phyloP scores from a whole-genome alignment of 192 early-diverging fungal genomes.

The Podila clonocystis region DNA sequence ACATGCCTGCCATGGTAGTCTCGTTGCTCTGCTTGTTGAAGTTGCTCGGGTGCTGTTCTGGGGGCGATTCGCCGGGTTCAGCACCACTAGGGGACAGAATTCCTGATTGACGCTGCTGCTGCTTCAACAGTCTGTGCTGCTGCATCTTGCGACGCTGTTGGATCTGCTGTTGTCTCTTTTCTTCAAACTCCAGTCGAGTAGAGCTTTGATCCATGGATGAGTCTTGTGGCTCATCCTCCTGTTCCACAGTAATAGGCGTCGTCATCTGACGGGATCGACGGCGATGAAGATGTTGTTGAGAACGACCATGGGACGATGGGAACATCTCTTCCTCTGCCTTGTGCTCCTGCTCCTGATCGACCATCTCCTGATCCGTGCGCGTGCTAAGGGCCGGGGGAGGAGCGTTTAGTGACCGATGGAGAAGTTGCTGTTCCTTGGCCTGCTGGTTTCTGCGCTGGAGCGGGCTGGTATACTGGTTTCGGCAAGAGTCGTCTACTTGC shows the following conservation, averaged over 20 bases:
- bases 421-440: conserved; percentile 20
- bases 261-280: background rate
- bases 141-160: conserved; percentile 2
- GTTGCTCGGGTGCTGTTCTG: conserved; percentile 2
- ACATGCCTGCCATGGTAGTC: conserved; percentile 46
- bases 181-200: conserved; percentile 12
- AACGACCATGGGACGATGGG: background rate
- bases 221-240: conserved; percentile 2
- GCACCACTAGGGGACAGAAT: background rate
- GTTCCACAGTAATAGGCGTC: background rate
- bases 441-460: conserved; percentile 23
- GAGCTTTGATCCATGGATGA: conserved; percentile 30
- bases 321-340: background rate
- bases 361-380: no score
- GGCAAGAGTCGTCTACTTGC: conserved; percentile 16
- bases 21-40: conserved; percentile 41
- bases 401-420: background rate
- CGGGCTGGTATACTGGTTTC: conserved; percentile 13
- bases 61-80: background rate
- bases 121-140: background rate
- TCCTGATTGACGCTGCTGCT: background rate
- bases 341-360: no score
- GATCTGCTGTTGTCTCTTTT: conserved; percentile 7
- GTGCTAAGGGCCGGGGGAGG: background rate
- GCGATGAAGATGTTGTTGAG: background rate